Conservation (phyloP, 257 asterid species). For the Solanum appendiculatum region DNA sequence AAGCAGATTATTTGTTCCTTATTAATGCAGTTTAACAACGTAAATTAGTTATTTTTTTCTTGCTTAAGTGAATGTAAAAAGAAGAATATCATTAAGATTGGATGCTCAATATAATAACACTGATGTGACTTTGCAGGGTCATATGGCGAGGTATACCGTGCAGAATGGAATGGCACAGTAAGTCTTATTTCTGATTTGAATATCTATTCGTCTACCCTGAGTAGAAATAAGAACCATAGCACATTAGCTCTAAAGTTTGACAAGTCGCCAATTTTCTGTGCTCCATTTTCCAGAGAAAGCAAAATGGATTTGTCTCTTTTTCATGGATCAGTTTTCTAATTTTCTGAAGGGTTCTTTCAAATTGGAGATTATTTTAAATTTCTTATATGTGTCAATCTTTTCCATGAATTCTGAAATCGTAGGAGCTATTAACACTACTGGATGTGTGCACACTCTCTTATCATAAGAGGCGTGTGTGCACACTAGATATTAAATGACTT, state of each 20-base stretch:
- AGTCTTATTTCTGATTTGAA: constrained; percentile 13
- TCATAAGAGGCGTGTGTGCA: not conserved
- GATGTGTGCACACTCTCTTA: not conserved
- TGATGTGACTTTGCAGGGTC: constrained; percentile 56
- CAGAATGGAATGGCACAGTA: constrained; percentile 96
- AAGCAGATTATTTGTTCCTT: not conserved
- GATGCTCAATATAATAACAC: not conserved
- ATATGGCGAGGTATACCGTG: constrained; percentile 92
- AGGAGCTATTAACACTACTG: not conserved
- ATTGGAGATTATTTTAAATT: not conserved
- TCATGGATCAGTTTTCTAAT: not conserved
- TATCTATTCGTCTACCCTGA: not conserved
- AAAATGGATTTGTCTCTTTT: not conserved
- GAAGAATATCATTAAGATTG: not conserved
- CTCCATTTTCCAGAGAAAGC: not conserved
- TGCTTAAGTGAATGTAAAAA: not conserved
- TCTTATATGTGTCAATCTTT: not conserved
- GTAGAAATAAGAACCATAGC: not conserved
- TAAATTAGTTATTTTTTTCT: not conserved
- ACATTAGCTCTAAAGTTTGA: not conserved
- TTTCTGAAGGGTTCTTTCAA: not conserved
- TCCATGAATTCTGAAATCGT: not conserved
- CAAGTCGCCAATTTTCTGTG: not conserved
- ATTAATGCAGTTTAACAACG: not conserved
- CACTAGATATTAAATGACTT: not conserved